Conservation (phyloP, 208 protist genomes). For the Giardia muris region DNA sequence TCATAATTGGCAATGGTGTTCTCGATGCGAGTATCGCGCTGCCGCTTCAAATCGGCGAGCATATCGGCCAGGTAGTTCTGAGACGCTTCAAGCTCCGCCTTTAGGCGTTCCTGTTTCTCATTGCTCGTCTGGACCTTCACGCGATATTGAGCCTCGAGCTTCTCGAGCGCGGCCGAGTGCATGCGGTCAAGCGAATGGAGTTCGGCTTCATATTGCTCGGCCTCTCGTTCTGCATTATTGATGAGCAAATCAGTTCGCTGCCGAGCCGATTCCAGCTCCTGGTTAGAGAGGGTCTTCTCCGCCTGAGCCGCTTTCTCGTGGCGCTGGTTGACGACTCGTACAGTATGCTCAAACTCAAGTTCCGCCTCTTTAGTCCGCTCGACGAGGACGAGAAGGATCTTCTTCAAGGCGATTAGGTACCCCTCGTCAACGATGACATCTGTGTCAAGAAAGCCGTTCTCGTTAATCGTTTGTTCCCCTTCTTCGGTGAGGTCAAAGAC, state of each 20-base stretch:
- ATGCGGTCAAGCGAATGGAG: background rate
- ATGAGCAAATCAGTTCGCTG: background rate
- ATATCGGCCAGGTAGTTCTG: background rate
- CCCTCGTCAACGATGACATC: background rate
- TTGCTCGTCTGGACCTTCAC: background rate
- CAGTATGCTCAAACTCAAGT: slow-evolving; percentile 14
- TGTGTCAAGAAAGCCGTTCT: slow-evolving; percentile 8
- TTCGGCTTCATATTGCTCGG: background rate
- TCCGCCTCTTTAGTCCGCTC: background rate
- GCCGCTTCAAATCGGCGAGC: background rate
- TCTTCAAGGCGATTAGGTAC: background rate
- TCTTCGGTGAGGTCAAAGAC: background rate
- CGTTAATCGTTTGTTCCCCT: background rate
- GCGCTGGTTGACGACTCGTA: background rate
- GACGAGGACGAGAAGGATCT: background rate
- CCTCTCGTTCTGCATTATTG: slow-evolving; percentile 4
- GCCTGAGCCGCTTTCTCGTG: background rate
- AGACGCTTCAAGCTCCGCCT: background rate
- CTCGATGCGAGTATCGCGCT: background rate
- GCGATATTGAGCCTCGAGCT: background rate
- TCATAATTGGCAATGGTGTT: background rate
- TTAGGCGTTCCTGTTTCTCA: background rate
- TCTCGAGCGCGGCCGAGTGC: background rate
- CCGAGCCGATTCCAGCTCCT: background rate
- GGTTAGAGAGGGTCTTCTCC: background rate